A percentile compares a stretch with the other conserved stretches of the same genome.
Evolutionary conservation across 2,329 filamentous ascomycete genomes (phyloP).

Genomic region (Monilinia vaccinii-corymbosi): DNA sequence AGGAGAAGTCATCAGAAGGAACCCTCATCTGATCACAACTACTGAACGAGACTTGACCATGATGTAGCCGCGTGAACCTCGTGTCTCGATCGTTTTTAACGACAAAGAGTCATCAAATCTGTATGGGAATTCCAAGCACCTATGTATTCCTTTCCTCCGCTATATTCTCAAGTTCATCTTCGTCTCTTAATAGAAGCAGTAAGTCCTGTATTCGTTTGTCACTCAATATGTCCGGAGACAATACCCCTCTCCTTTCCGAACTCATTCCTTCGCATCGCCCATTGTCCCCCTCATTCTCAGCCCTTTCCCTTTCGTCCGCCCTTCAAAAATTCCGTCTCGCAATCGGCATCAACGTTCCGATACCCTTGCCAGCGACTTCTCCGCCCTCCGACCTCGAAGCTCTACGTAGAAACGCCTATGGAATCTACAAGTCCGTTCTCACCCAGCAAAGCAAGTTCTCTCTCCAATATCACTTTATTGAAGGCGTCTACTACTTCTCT

Average conservation of each 20-base stretch:
- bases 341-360: background rate
- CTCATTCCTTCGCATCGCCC: background rate
- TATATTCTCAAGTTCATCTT: background rate
- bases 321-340: constrained; percentile 1
- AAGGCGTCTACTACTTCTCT: constrained; percentile 33
- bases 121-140: background rate
- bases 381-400: constrained; percentile 16
- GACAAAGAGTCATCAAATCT: background rate
- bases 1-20: background rate
- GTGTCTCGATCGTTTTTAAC: background rate
- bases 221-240: background rate
- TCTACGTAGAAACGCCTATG: constrained; percentile 11
- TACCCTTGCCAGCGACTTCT: background rate
- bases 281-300: background rate
- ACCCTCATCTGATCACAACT: background rate
- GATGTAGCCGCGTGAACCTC: constrained; percentile 2
- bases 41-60: background rate
- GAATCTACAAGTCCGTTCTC: constrained; percentile 35
- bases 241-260: background rate
- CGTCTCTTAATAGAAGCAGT: background rate
- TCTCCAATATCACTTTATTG: constrained; percentile 31
- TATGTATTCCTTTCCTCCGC: background rate
- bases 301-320: background rate
- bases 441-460: constrained; percentile 27
- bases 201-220: background rate